These are phyloP conservation scores for Fraxinus cuspidata DNA, from an alignment of 257 asterid species.

Conservation along the genomic window DNA sequence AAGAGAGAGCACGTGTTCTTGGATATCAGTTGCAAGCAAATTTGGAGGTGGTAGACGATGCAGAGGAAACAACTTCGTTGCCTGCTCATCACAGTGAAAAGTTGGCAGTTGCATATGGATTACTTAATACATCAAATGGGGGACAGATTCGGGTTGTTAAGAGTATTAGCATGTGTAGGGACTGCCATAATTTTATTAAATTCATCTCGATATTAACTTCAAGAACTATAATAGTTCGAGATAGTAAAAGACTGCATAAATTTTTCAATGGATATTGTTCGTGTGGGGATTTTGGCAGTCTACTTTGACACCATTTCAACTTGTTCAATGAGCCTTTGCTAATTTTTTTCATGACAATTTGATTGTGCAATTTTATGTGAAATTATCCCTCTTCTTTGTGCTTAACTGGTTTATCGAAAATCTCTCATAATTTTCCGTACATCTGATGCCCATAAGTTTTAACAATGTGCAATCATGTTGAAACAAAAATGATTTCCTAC, in stretches of 20 bases:
- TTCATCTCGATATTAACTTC: slow-evolving; percentile 53
- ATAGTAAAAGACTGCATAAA: slow-evolving; percentile 76
- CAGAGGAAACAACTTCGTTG: slow-evolving; percentile 32
- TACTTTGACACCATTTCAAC: slow-evolving; percentile 34
- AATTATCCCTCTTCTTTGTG: too few relatives aligned
- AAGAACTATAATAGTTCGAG: slow-evolving; percentile 66
- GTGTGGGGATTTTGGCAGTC: slow-evolving; percentile 80
- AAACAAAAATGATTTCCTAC: neutral
- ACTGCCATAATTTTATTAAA: slow-evolving; percentile 79
- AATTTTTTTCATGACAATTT: neutral
- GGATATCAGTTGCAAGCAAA: slow-evolving; percentile 49
- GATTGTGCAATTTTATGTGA: neutral
- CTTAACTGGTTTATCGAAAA: too few relatives aligned
- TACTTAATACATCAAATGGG: slow-evolving; percentile 48
- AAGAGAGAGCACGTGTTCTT: slow-evolving; percentile 40
- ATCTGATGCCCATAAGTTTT: neutral
- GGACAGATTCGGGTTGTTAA: slow-evolving; percentile 59
- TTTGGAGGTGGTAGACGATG: slow-evolving; percentile 36
- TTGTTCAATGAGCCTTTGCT: neutral
- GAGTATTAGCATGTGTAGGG: slow-evolving; percentile 79
- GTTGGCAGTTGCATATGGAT: slow-evolving; percentile 78
- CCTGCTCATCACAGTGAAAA: slow-evolving; percentile 74
- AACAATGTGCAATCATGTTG: neutral
- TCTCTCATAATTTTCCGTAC: neutral
- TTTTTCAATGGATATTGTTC: slow-evolving; percentile 72